Conservation (phyloP, 441 rosid species). For the Arabidopsis hybrid region DNA sequence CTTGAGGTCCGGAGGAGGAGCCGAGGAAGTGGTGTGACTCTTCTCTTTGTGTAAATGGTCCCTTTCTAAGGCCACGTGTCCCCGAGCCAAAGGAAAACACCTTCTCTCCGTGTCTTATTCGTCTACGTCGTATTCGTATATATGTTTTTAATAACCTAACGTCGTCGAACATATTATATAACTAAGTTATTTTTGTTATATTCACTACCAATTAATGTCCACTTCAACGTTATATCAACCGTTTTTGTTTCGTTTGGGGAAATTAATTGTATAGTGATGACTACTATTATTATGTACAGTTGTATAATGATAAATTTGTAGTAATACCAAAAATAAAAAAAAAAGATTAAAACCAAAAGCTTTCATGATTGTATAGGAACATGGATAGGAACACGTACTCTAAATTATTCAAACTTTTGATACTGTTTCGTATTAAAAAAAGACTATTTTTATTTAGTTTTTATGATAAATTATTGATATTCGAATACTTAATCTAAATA, state of each 20-base stretch:
- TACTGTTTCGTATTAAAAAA: background rate
- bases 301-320: background rate
- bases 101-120: conserved; percentile 5
- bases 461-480: background rate
- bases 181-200: background rate
- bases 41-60: conserved; percentile 13
- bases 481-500: background rate
- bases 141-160: conserved; percentile 6
- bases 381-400: background rate
- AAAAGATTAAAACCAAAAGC: background rate
- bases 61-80: conserved; percentile 35
- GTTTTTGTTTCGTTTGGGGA: background rate
- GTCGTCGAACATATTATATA: conserved; percentile 9
- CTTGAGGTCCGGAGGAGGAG: background rate
- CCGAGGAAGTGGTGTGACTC: conserved; percentile 30
- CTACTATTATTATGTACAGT: background rate
- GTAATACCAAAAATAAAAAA: too few species aligned
- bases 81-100: conserved; percentile 17
- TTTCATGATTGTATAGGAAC: background rate
- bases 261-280: background rate
- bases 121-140: conserved; percentile 25
- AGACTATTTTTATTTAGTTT: background rate
- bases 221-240: conserved; percentile 6
- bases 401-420: background rate
- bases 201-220: conserved; percentile 19